A percentile compares a stretch with the other conserved stretches of the same genome.
These are phyloP conservation scores for Apophysomyces trapeziformis DNA, from an alignment of 371 early-diverging fungal species.

Conservation along the genomic window DNA sequence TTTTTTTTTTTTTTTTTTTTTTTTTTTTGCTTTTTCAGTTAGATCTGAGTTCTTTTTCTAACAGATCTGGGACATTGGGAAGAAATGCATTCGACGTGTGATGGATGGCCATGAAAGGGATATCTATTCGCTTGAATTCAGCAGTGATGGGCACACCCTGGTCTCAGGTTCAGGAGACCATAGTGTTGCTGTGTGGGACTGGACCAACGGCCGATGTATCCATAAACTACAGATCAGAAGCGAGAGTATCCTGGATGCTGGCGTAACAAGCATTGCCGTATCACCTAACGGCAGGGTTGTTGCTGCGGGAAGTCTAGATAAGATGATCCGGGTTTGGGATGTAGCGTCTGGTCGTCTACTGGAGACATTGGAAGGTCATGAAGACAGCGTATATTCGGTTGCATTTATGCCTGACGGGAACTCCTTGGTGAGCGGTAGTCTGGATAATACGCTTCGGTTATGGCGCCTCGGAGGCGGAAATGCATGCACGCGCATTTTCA, in stretches of 20 bases:
- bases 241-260: slow-evolving; percentile 82
- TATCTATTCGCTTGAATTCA: slow-evolving; percentile 95
- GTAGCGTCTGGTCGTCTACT: slow-evolving; percentile 76
- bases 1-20: neutral
- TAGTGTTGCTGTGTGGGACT: slow-evolving; percentile 87
- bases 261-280: slow-evolving; percentile 93
- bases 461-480: slow-evolving; percentile 78
- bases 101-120: slow-evolving; percentile 94
- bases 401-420: slow-evolving; percentile 95
- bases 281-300: slow-evolving; percentile 79
- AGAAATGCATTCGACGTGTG: slow-evolving; percentile 64
- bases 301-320: slow-evolving; percentile 89
- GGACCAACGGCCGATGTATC: slow-evolving; percentile 72
- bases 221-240: slow-evolving; percentile 79
- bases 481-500: slow-evolving; percentile 60
- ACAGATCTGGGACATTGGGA: slow-evolving; percentile 79
- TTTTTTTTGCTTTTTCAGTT: slow-evolving; percentile 2
- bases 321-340: slow-evolving; percentile 92
- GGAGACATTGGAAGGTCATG: slow-evolving; percentile 93
- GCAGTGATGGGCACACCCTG: slow-evolving; percentile 86
- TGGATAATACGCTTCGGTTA: slow-evolving; percentile 92
- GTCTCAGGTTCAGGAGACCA: slow-evolving; percentile 96
- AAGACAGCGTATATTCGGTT: slow-evolving; percentile 94
- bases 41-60: neutral
- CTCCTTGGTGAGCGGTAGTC: slow-evolving; percentile 88